phyloP scores from a whole-genome alignment of 306 rosid genomes.

The Vigna angularis region DNA sequence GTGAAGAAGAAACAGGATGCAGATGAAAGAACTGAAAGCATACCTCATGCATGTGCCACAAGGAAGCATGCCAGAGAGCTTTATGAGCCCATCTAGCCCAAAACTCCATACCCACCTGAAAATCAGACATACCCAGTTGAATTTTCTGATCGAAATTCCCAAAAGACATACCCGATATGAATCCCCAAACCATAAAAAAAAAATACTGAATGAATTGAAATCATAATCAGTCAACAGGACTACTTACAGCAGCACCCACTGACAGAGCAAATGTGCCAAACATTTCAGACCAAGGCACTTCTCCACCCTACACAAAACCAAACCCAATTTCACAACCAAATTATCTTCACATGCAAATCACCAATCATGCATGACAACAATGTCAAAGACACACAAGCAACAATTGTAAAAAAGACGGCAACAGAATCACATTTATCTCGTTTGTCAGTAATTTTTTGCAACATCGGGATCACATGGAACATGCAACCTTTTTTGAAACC shows the following conservation, averaged over 20 bases:
- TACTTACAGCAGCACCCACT: conserved; percentile 87
- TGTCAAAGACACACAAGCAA: not conserved
- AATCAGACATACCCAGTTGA: conserved; percentile 14
- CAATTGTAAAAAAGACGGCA: not conserved
- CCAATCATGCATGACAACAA: not conserved
- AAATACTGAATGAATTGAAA: conserved; percentile 25
- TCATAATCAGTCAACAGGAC: conserved; percentile 26
- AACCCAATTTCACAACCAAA: conserved; percentile 36
- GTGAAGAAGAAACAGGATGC: not conserved
- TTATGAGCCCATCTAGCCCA: conserved; percentile 68
- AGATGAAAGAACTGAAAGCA: conserved; percentile 25
- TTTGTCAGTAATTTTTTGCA: not conserved
- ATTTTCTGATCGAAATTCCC: conserved; percentile 7
- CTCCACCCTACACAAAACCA: conserved; percentile 71
- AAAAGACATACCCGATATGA: not conserved
- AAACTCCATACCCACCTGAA: conserved; percentile 63
- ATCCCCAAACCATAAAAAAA: not conserved
- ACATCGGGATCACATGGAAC: not conserved
- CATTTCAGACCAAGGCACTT: conserved; percentile 83
- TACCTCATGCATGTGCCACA: conserved; percentile 66
- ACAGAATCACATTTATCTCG: not conserved
- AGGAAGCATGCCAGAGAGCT: conserved; percentile 63
- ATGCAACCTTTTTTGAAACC: not conserved
- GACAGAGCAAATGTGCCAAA: conserved; percentile 94
- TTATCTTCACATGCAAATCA: conserved; percentile 7